These are phyloP conservation scores for Suillus placidus DNA, from an alignment of 768 basidiomycete genomes.

Conservation along the genomic window DNA sequence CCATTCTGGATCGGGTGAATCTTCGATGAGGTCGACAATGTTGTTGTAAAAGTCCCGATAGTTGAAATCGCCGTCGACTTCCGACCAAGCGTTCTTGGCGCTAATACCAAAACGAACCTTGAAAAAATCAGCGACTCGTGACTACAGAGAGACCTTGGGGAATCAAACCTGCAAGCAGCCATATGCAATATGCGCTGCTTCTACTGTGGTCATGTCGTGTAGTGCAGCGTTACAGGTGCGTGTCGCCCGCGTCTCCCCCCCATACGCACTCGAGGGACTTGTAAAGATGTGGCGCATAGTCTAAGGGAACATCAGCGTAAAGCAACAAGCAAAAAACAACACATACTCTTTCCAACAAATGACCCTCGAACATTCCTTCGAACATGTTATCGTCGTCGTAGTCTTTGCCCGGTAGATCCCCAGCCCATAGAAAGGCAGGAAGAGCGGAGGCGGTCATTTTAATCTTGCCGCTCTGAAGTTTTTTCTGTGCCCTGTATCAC, in stretches of 20 bases:
- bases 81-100: constrained; percentile 2
- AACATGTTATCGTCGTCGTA: neutral
- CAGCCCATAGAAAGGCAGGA: constrained; percentile 12
- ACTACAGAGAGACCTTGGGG: no score
- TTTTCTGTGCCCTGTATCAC: no score
- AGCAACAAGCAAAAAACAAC: no score
- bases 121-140: no score
- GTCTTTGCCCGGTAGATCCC: neutral
- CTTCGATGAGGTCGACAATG: neutral
- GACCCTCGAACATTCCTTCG: no score
- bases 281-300: no score
- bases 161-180: constrained; percentile 12
- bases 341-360: no score
- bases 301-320: no score
- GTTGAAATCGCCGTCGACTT: constrained; percentile 5
- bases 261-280: no score
- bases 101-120: no score
- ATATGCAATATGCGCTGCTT: constrained; percentile 17
- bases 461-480: constrained; percentile 8
- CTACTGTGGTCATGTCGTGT: constrained; percentile 14
- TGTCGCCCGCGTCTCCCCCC: neutral
- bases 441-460: neutral
- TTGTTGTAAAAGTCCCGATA: constrained; percentile 6
- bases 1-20: constrained; percentile 8
- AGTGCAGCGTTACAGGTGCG: constrained; percentile 12